phyloP scores from a whole-genome alignment of 257 asterid species.

The Solanum pinnatisectum region DNA sequence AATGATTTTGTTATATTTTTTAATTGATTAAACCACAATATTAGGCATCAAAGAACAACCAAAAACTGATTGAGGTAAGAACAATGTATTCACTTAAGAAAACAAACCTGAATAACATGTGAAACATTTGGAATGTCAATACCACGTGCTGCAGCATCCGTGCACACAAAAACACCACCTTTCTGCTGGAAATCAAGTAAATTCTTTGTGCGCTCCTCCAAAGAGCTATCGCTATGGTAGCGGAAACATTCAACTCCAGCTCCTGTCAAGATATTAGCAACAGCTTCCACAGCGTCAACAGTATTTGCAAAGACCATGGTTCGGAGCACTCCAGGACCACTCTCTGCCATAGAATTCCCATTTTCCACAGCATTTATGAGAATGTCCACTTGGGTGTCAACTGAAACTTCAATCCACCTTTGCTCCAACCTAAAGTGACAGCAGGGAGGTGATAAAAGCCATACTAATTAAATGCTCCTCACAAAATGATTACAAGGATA shows the following conservation, averaged over 20 bases:
- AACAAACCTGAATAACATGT: conserved; percentile 83
- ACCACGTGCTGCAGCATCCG: conserved; percentile 99
- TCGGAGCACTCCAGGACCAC: conserved; percentile 31
- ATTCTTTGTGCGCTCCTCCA: conserved; percentile 67
- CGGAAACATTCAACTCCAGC: conserved; percentile 54
- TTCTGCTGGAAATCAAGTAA: conserved; percentile 60
- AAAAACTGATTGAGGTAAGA: not conserved
- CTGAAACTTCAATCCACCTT: conserved; percentile 76
- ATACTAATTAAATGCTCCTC: not conserved
- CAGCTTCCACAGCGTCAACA: conserved; percentile 86
- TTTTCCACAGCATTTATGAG: conserved; percentile 58
- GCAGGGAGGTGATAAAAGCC: not conserved
- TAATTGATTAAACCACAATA: not conserved
- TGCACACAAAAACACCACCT: conserved; percentile 95
- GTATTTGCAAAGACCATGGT: conserved; percentile 97
- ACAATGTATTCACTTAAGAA: not conserved
- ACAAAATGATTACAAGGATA: not conserved
- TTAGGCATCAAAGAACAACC: not conserved
- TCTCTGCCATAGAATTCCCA: conserved; percentile 22
- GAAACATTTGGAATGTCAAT: conserved; percentile 80
- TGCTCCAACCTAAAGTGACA: conserved; percentile 67
- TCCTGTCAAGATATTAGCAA: conserved; percentile 53
- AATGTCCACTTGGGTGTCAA: conserved; percentile 65
- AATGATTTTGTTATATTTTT: not conserved
- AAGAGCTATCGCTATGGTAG: conserved; percentile 70